Percentiles rank a stretch among this genome's conserved stretches.
phyloP scores from a whole-genome alignment of 2,329 filamentous ascomycete genomes.

The Trichoderma pleuroti region DNA sequence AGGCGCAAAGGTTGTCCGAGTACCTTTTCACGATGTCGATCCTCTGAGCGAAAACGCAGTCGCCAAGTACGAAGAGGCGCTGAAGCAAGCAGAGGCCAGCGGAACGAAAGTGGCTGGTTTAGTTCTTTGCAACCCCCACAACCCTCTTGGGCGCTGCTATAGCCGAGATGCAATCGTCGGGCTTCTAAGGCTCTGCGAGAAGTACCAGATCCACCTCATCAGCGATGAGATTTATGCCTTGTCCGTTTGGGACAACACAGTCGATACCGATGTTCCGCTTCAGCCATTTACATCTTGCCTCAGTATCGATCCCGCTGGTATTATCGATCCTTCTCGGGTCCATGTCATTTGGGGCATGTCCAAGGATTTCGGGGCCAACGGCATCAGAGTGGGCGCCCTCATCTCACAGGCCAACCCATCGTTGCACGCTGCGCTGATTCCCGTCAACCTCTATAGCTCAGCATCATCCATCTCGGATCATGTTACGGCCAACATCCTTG shows the following conservation, averaged over 20 bases:
- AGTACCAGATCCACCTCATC: constrained; percentile 49
- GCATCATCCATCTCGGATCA: constrained; percentile 42
- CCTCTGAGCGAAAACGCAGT: constrained; percentile 41
- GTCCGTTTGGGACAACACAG: constrained; percentile 44
- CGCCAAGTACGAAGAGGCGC: constrained; percentile 42
- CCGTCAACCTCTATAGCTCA: constrained; percentile 41
- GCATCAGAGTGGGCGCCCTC: constrained; percentile 48
- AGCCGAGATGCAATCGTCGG: constrained; percentile 35
- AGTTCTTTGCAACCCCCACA: constrained; percentile 50
- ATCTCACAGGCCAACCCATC: constrained; percentile 44
- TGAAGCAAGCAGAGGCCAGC: constrained; percentile 35
- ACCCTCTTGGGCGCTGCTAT: constrained; percentile 49
- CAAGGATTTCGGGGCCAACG: constrained; percentile 56
- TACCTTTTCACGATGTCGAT: constrained; percentile 42
- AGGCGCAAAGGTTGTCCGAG: constrained; percentile 39
- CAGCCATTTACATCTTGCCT: constrained; percentile 44
- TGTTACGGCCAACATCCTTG: constrained; percentile 39
- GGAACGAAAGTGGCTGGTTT: constrained; percentile 42
- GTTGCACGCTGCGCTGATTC: constrained; percentile 37
- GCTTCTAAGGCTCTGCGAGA: constrained; percentile 44
- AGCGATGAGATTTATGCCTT: constrained; percentile 50
- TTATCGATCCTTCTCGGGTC: constrained; percentile 47
- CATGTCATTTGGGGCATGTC: constrained; percentile 48
- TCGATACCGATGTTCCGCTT: constrained; percentile 25
- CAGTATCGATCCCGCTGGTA: constrained; percentile 38